Base-by-base conservation (phyloP, 495 filamentous ascomycete species). In the Hypomontagnella monticulosa region DNA sequence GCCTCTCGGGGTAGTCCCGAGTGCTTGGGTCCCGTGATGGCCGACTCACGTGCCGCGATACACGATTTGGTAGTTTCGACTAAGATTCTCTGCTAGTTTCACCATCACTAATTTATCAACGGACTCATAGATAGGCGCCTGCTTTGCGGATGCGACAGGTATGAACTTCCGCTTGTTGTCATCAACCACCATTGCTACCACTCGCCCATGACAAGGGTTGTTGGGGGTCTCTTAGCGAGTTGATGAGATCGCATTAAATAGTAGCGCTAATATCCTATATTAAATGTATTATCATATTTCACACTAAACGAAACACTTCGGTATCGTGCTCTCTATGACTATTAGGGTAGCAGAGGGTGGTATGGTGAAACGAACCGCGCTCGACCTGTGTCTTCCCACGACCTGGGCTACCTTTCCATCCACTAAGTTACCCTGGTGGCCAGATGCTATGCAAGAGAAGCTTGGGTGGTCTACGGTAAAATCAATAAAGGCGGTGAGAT, bases 401-500 rank as follows among this genome's bases (percentile, higher is more conserved):
- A 23, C n/a, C 10, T 38, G 14, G 23, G 23, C 23, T 27, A 2
- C 23, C 2, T 27, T 27, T n/a, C n/a, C n/a, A n/a, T n/a, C n/a
- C n/a, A n/a, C n/a, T n/a, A n/a, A n/a, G n/a, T n/a, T n/a, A 49
- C 12, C 11, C n/a, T 27, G 14, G 12, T 1, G 12, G 12, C 4
- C 11, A 34, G n/a, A 15, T 14, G 53, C 40, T 7, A 61, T 54
- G 27, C 14, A 47, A 14, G 58, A 54, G 32, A 53, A 53, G 8
- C 53, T 54, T 12, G 48, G 47, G 32, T 47, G 46, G 15, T 18
- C 30, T 0, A 48, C 1, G 40, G 30, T 4, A 10, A 14, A 14
- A 57, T 90, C 46, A 75, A 76, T 18, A 90, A 89, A 74, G 88
- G 87, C 4, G 83, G 89, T 9, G 71, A 88, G 67, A 77, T 84